phyloP scores from a whole-genome alignment of 192 early-diverging fungal genomes.

The Podila epigama region DNA sequence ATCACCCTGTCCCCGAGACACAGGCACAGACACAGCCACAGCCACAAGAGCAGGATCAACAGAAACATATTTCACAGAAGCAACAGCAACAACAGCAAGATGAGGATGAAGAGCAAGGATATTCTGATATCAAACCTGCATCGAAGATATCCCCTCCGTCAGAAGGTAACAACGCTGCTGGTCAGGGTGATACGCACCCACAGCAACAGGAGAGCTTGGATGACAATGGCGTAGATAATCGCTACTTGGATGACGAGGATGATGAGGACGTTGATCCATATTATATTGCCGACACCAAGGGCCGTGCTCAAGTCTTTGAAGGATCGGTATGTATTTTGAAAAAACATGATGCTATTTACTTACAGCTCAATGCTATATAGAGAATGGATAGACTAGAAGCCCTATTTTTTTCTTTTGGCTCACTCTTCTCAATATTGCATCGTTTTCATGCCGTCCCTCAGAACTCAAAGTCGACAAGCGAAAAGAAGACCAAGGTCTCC shows the following conservation, averaged over 20 bases:
- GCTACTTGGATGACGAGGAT: slow-evolving; percentile 28
- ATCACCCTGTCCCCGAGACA: neutral
- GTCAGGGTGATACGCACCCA: slow-evolving; percentile 22
- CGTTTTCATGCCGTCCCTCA: neutral
- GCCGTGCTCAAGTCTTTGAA: slow-evolving; percentile 23
- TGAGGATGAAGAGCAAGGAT: no score
- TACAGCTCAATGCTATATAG: neutral
- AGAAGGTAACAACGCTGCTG: neutral
- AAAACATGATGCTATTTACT: no score
- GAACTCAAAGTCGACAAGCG: neutral
- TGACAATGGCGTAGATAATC: slow-evolving; percentile 1
- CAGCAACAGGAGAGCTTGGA: slow-evolving; percentile 7
- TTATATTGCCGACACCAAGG: slow-evolving; percentile 44
- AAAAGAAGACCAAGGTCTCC: neutral
- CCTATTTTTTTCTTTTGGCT: neutral
- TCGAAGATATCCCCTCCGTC: neutral
- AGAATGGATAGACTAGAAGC: neutral
- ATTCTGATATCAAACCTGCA: no score
- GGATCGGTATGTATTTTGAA: slow-evolving; percentile 17
- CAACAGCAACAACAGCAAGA: slow-evolving; percentile 6
- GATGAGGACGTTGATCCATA: slow-evolving; percentile 47
- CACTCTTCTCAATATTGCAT: neutral
- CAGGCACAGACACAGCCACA: neutral
- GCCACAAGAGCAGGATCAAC: no score
- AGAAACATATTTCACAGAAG: neutral